Evolutionary conservation across 306 rosid species (phyloP).

Genomic region (Parietaria judaica): DNA sequence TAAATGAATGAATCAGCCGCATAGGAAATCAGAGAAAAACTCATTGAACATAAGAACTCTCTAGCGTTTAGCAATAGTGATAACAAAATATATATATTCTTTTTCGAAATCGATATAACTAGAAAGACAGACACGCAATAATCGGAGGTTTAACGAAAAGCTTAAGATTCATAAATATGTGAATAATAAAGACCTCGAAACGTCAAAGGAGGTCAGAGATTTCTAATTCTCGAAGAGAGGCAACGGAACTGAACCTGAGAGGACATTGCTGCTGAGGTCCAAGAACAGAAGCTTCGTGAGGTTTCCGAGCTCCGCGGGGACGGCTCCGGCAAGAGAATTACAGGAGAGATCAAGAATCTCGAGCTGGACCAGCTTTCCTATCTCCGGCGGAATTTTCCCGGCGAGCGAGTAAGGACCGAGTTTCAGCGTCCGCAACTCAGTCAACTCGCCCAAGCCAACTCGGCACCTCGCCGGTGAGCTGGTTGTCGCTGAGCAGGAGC

Average conservation of each 20-base stretch:
- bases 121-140: too few species aligned
- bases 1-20: too few species aligned
- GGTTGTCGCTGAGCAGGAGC: slow-evolving; percentile 31
- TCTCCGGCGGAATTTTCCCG: slow-evolving; percentile 71
- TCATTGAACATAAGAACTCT: too few species aligned
- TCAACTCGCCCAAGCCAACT: slow-evolving; percentile 28
- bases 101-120: too few species aligned
- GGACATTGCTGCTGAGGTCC: slow-evolving; percentile 62
- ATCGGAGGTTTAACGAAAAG: too few species aligned
- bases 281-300: slow-evolving; percentile 47
- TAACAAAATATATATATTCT: too few species aligned
- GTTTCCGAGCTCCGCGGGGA: slow-evolving; percentile 61
- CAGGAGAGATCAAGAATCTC: slow-evolving; percentile 55
- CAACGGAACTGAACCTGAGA: slow-evolving; percentile 65
- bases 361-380: slow-evolving; percentile 57
- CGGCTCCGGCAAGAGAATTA: slow-evolving; percentile 45
- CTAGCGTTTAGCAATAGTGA: too few species aligned
- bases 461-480: slow-evolving; percentile 34
- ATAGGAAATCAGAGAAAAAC: too few species aligned
- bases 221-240: slow-evolving; percentile 42
- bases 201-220: slow-evolving; percentile 62
- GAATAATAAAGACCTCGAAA: slow-evolving; percentile 33
- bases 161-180: too few species aligned
- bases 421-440: slow-evolving; percentile 37
- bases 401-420: slow-evolving; percentile 49